A percentile compares a stretch with the other conserved stretches of the same genome.
Evolutionary conservation across 1,284 basidiomycete species (phyloP).

Genomic region (Athelia psychrophila): DNA sequence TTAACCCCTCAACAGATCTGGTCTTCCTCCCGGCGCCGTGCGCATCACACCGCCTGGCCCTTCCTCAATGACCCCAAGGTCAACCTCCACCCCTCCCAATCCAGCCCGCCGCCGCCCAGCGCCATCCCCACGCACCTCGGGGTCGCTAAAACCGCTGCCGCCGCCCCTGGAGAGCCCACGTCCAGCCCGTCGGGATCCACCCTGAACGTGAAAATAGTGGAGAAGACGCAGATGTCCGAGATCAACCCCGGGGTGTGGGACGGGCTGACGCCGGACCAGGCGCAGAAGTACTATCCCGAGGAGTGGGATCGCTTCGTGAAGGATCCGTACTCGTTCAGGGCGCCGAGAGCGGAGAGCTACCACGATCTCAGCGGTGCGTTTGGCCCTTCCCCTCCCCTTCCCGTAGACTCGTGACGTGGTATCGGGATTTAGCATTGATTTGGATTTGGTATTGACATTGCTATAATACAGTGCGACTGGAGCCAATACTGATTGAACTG

Average conservation of each 20-base stretch:
- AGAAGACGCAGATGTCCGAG: constrained; percentile 95
- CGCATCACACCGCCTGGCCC: constrained; percentile 95
- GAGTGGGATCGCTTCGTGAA: constrained; percentile 92
- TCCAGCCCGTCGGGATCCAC: constrained; percentile 20
- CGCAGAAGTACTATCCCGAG: constrained; percentile 86
- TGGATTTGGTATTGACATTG: background rate
- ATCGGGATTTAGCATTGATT: background rate
- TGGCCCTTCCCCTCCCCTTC: no score
- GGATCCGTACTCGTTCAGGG: constrained; percentile 93
- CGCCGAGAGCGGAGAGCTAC: constrained; percentile 92
- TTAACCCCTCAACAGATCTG: constrained; percentile 60
- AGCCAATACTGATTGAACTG: constrained; percentile 82
- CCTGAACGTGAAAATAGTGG: constrained; percentile 77
- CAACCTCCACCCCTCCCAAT: constrained; percentile 8
- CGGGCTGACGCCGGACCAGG: constrained; percentile 89
- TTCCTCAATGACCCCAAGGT: constrained; percentile 57
- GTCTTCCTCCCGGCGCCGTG: constrained; percentile 92
- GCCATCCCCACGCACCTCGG: constrained; percentile 2
- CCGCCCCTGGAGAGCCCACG: background rate
- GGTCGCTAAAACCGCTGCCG: background rate
- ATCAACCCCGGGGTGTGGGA: constrained; percentile 98
- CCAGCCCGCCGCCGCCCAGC: constrained; percentile 7
- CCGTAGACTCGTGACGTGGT: background rate
- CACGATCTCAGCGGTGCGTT: constrained; percentile 78
- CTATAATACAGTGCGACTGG: constrained; percentile 57